Evolutionary conservation across 2,329 filamentous ascomycete species (phyloP).

Genomic region (Trichoderma sp.): DNA sequence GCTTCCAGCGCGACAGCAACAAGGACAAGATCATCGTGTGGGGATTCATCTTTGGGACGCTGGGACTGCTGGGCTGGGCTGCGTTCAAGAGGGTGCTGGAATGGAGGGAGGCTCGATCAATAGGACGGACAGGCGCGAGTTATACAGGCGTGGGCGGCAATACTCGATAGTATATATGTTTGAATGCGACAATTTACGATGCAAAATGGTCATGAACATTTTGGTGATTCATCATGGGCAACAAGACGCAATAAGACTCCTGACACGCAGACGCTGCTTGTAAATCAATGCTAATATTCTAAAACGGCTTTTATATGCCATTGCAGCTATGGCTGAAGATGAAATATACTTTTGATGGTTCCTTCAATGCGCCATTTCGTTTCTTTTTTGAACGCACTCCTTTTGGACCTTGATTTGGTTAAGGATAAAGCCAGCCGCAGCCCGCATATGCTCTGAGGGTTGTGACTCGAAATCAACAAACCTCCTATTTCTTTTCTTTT

Average conservation of each 20-base stretch:
- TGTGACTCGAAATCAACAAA: not conserved
- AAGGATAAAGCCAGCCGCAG: not conserved
- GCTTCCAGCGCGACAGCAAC: conserved; percentile 68
- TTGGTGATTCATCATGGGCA: not conserved
- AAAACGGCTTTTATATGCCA: not conserved
- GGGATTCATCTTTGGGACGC: conserved; percentile 63
- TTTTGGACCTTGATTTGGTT: not conserved
- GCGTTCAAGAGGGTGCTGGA: conserved; percentile 55
- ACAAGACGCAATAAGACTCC: not conserved
- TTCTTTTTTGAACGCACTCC: conserved; percentile 5
- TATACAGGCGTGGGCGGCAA: conserved; percentile 39
- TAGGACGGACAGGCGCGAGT: conserved; percentile 37
- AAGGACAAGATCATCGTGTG: conserved; percentile 71
- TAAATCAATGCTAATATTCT: conserved; percentile 5
- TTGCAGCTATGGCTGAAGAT: not conserved
- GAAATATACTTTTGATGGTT: conserved; percentile 11
- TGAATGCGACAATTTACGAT: not conserved
- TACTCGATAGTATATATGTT: conserved; percentile 13
- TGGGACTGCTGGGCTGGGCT: conserved; percentile 64
- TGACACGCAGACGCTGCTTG: not conserved
- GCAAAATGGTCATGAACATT: not conserved
- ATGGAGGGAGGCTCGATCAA: conserved; percentile 41
- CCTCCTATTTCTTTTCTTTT: not conserved
- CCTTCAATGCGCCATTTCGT: conserved; percentile 23
- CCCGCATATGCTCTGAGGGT: not conserved